Conservation (phyloP, 371 early-diverging fungal species). For the Gilbertella persicaria region DNA sequence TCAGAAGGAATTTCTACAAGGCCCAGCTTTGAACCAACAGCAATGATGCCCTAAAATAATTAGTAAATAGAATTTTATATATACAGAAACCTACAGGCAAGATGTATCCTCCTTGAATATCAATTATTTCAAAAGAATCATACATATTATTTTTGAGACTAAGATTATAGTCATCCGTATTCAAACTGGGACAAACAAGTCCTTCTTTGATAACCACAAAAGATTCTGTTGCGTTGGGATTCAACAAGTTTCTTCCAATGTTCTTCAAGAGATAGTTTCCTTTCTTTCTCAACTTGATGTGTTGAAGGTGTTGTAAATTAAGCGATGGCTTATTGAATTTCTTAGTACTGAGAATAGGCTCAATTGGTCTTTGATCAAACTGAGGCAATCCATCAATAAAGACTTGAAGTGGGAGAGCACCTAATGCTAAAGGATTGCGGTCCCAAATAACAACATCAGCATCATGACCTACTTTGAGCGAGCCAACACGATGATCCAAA, state of each 20-base stretch:
- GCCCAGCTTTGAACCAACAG: constrained; percentile 57
- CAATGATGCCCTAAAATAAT: constrained; percentile 41
- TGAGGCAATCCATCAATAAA: constrained; percentile 70
- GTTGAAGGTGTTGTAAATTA: no score
- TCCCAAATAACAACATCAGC: constrained; percentile 77
- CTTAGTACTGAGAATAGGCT: background rate
- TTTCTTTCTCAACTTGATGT: no score
- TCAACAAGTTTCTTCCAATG: background rate
- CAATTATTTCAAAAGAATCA: constrained; percentile 12
- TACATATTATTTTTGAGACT: background rate
- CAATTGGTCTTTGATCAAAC: constrained; percentile 38
- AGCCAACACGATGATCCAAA: constrained; percentile 69
- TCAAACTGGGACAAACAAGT: background rate
- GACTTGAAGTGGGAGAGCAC: constrained; percentile 71
- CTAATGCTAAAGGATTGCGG: constrained; percentile 63
- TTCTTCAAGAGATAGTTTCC: constrained; percentile 22
- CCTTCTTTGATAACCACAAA: background rate
- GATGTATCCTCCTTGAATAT: constrained; percentile 40
- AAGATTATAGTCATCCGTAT: background rate
- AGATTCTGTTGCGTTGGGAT: background rate
- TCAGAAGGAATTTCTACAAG: constrained; percentile 62
- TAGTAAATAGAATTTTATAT: background rate
- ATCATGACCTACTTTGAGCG: constrained; percentile 69
- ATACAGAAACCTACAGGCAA: constrained; percentile 35
- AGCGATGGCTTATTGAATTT: constrained; percentile 3